Evolutionary conservation across 176 grass and related monocot genomes (phyloP), one percentile per base, ranked within the genome.

Genomic region (Oryza glumipatula): DNA sequence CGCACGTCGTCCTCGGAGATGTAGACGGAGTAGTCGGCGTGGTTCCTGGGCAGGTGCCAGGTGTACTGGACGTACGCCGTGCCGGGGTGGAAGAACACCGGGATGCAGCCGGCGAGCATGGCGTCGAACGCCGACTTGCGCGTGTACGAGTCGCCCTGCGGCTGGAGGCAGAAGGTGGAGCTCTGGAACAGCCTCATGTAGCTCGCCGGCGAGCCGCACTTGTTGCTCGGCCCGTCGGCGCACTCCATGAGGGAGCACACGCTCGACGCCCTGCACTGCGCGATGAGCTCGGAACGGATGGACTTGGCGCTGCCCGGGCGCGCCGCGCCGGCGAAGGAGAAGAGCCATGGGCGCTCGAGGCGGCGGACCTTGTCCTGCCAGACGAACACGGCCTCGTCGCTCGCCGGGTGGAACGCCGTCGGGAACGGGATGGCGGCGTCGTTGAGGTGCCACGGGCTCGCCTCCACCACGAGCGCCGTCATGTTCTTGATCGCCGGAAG

Each of bases 41-140:
- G 78, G 75, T 86, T 84, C 23, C 15, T 79, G 9, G 91, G 94
- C 9, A 96, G 72, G 77, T 91, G 88, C 94, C 94, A 96, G 8
- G 72, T 75, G 86, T 96, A 94, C 76, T 97, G 94, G 54, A 91
- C 87, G 72, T 92, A 97, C 82, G 92, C 94, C 69, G 94, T 90
- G 33, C 79, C 73, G 1, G 89, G 92, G 79, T 86, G 86, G 84
- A 97, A 94, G 73, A 97, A 94, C 30, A 97, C 92, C 23, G 92
- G 94, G 46, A 97, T 89, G 82, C 94, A 97, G 3, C 94, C 92
- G 24, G 94, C 92, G 6, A 97, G 71, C 83, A 97, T 68, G 56
- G 94, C 79, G 72, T 92, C 92, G 82, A 97, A 94, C n/a, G 88
- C 70, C 11, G 72, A 58, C 4, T 83, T 75, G 79, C 80, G 73